These are phyloP conservation scores for Emericellopsis cladophorae DNA, from an alignment of 2,329 filamentous ascomycete genomes.

Conservation along the genomic window DNA sequence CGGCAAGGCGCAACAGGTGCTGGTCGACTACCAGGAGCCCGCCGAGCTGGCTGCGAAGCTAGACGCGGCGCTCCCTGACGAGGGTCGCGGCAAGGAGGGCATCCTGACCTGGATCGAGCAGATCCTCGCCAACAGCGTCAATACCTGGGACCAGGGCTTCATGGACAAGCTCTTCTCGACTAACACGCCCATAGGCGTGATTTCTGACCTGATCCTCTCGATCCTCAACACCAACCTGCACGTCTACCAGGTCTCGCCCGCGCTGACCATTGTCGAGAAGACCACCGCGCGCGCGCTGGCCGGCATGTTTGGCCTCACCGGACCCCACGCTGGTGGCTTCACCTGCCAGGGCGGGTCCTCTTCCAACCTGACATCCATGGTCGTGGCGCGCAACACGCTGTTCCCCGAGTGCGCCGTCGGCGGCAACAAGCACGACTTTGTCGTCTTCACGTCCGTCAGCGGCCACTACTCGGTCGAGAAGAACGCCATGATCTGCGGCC, in stretches of 20 bases:
- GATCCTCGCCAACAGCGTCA: conserved; percentile 77
- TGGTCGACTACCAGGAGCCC: conserved; percentile 52
- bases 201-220: conserved; percentile 72
- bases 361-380: conserved; percentile 74
- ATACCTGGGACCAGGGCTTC: conserved; percentile 98
- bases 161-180: conserved; percentile 90
- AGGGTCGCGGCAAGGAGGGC: conserved; percentile 56
- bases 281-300: conserved; percentile 63
- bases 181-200: conserved; percentile 76
- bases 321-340: conserved; percentile 59
- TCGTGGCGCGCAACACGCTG: conserved; percentile 77
- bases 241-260: conserved; percentile 88
- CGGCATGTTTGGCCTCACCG: conserved; percentile 60
- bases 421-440: conserved; percentile 61
- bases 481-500: conserved; percentile 78
- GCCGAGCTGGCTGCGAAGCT: conserved; percentile 42
- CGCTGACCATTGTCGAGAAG: conserved; percentile 79
- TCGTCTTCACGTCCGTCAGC: conserved; percentile 78
- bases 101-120: conserved; percentile 57
- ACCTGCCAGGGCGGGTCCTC: conserved; percentile 72
- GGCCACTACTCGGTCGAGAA: conserved; percentile 95
- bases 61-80: conserved; percentile 43
- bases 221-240: conserved; percentile 89
- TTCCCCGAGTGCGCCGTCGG: conserved; percentile 64
- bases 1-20: conserved; percentile 34